Conservation (phyloP, 1,284 basidiomycete species). For the Ustilago sp. region DNA sequence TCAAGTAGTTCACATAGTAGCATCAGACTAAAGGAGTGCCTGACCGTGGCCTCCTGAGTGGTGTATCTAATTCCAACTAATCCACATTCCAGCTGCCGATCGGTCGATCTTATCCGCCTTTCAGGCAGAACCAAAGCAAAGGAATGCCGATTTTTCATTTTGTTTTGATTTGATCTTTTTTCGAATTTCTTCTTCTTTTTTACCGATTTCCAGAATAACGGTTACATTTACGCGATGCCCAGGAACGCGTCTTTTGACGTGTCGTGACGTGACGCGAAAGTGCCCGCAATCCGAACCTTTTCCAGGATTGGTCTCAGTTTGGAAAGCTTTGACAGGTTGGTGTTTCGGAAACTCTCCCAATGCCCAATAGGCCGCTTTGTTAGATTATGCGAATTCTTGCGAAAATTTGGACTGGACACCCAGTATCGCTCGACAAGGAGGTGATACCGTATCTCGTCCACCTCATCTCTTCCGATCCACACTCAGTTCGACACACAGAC, state of each 20-base stretch:
- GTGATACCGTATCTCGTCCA: not conserved
- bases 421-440: not conserved
- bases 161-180: too few relatives aligned
- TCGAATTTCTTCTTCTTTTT: not conserved
- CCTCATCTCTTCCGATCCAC: not conserved
- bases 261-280: constrained; percentile 35
- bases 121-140: not conserved
- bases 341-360: constrained; percentile 1
- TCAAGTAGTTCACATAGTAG: too few relatives aligned
- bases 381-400: not conserved
- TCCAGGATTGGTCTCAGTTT: not conserved
- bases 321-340: not conserved
- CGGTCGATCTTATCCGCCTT: constrained; percentile 5
- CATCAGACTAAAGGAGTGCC: too few relatives aligned
- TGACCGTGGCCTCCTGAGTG: too few relatives aligned
- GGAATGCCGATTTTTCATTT: not conserved
- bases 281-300: constrained; percentile 6
- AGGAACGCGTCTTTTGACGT: constrained; percentile 31
- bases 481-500: too few relatives aligned
- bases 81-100: constrained; percentile 6
- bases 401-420: too few relatives aligned
- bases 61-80: too few relatives aligned
- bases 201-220: not conserved
- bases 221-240: constrained; percentile 24
- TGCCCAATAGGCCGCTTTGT: not conserved